Conservation (phyloP, 495 filamentous ascomycete species). For the Choiromyces venosus region DNA sequence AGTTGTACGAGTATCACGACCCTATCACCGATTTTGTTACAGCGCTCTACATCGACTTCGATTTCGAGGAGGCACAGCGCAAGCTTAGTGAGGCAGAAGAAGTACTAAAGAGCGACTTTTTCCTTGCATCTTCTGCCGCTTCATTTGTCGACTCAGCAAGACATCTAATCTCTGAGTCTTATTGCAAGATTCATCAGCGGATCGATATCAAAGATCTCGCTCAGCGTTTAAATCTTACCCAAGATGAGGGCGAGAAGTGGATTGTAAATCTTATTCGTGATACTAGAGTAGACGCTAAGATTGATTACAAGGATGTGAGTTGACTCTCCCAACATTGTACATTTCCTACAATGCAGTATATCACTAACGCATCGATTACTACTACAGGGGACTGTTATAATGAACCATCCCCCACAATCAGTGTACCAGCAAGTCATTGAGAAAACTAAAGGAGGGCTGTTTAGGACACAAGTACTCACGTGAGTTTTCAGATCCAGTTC, state of each 20-base stretch:
- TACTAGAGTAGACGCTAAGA: conserved; percentile 95
- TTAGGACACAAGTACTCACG: conserved; percentile 72
- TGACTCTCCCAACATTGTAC: background rate
- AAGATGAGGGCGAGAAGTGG: conserved; percentile 98
- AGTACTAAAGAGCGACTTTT: conserved; percentile 89
- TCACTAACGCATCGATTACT: background rate
- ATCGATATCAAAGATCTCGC: conserved; percentile 98
- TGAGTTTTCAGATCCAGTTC: conserved; percentile 29
- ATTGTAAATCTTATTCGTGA: conserved; percentile 98
- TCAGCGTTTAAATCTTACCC: conserved; percentile 75
- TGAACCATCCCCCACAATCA: conserved; percentile 97
- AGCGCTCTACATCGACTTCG: conserved; percentile 94
- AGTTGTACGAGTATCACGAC: conserved; percentile 94
- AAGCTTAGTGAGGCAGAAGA: conserved; percentile 87
- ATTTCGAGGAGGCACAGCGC: conserved; percentile 95
- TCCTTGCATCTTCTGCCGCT: conserved; percentile 78
- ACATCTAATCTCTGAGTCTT: conserved; percentile 93
- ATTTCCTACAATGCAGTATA: background rate
- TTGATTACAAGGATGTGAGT: conserved; percentile 79
- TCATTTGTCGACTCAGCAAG: conserved; percentile 89
- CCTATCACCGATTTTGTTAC: conserved; percentile 94
- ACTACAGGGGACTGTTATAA: conserved; percentile 74
- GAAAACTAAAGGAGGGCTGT: conserved; percentile 90
- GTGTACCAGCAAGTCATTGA: conserved; percentile 99
- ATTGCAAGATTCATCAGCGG: conserved; percentile 98